A percentile compares a stretch with the other conserved stretches of the same genome.
Evolutionary conservation across 352 stramenopile species (phyloP).

Genomic region (Pythium rhizo-oryzae): DNA sequence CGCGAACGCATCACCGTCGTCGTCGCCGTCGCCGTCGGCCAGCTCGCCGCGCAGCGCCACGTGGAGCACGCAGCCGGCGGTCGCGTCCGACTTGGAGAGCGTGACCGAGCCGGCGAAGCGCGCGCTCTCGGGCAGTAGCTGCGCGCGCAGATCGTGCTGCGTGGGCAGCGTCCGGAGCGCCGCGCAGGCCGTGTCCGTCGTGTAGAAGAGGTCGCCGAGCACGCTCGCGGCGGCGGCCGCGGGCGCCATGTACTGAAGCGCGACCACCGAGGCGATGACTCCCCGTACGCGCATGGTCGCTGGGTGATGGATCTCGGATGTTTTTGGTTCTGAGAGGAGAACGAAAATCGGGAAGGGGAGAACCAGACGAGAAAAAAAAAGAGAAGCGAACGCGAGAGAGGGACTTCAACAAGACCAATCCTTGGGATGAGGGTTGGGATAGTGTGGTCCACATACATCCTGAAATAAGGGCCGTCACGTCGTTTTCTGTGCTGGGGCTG

Average conservation of each 20-base stretch:
- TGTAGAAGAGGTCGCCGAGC: constrained; percentile 33
- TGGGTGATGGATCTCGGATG: not conserved
- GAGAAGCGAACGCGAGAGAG: constrained; percentile 12
- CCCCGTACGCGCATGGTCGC: constrained; percentile 8
- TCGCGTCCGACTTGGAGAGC: constrained; percentile 20
- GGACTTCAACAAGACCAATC: constrained; percentile 31
- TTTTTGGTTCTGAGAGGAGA: constrained; percentile 1
- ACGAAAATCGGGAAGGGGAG: not conserved
- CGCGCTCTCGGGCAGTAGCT: constrained; percentile 23
- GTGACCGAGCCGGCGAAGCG: constrained; percentile 16
- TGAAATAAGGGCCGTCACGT: no score
- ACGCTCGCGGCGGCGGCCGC: not conserved
- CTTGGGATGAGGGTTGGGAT: constrained; percentile 1
- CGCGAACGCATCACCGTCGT: constrained; percentile 27
- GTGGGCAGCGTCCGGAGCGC: constrained; percentile 5
- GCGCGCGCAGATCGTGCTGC: constrained; percentile 12
- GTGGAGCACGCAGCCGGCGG: constrained; percentile 26
- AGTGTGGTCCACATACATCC: constrained; percentile 22
- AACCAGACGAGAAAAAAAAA: constrained; percentile 6
- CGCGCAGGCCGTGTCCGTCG: constrained; percentile 24
- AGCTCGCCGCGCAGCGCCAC: constrained; percentile 18
- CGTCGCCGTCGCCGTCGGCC: not conserved
- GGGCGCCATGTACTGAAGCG: not conserved
- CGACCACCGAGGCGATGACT: not conserved
- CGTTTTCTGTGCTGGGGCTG: no score